Evolutionary conservation across 1,284 basidiomycete species (phyloP).

Genomic region (Ustilago vetiveriae): DNA sequence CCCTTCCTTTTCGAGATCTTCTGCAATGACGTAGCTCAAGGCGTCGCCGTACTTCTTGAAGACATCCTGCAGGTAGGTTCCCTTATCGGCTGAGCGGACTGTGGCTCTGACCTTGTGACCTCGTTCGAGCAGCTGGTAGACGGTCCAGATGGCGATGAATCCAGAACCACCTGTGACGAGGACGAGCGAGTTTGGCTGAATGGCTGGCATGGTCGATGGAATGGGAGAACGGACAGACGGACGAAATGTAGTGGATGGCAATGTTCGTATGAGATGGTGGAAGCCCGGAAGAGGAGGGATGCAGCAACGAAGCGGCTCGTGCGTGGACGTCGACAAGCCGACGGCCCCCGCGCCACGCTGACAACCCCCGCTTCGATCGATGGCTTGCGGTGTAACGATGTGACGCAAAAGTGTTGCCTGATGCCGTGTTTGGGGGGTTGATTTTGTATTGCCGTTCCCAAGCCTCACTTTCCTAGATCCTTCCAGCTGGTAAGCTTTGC

Average conservation of each 20-base stretch:
- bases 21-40: conserved; percentile 72
- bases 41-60: conserved; percentile 71
- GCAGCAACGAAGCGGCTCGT: no score
- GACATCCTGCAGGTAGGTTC: conserved; percentile 69
- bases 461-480: no score
- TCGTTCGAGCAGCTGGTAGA: conserved; percentile 69
- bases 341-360: no score
- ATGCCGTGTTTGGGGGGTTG: not conserved
- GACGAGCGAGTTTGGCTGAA: conserved; percentile 68
- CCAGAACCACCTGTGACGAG: conserved; percentile 70
- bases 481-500: no score
- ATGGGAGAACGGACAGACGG: not conserved
- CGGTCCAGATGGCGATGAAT: conserved; percentile 67
- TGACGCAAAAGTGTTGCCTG: not conserved
- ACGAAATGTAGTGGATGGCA: not conserved
- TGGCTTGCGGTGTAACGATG: not conserved
- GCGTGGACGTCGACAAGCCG: no score
- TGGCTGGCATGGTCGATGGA: conserved; percentile 66
- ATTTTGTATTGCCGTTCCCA: conserved; percentile 2
- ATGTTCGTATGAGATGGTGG: no score
- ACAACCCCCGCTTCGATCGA: no score
- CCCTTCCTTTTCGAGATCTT: conserved; percentile 73
- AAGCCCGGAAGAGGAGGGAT: no score
- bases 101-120: conserved; percentile 72
- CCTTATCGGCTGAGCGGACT: conserved; percentile 72